phyloP scores from a whole-genome alignment of 306 rosid genomes.

The Quercus variabilis region DNA sequence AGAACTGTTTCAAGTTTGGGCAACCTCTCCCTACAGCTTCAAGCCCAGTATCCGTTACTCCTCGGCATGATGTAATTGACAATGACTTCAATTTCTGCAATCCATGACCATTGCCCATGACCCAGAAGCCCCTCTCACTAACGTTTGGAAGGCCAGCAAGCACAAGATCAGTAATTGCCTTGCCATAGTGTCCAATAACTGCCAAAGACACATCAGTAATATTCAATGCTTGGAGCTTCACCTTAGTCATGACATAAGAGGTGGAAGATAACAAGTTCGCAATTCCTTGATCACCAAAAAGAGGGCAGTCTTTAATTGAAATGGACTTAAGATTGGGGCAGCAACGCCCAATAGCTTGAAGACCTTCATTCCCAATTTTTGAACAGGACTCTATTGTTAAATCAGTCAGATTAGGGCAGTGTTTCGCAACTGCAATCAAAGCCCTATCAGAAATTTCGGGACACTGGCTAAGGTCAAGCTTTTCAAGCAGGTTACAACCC shows the following conservation, averaged over 20 bases:
- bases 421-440: conserved; percentile 61
- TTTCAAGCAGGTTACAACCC: conserved; percentile 65
- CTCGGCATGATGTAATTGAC: conserved; percentile 61
- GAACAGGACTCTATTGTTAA: conserved; percentile 77
- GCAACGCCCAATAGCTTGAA: conserved; percentile 67
- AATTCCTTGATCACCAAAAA: conserved; percentile 79
- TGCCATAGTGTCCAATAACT: conserved; percentile 84
- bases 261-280: conserved; percentile 57
- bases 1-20: conserved; percentile 71
- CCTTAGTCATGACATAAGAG: conserved; percentile 49
- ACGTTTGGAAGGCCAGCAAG: conserved; percentile 60
- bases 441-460: conserved; percentile 68
- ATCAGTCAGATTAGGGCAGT: conserved; percentile 64
- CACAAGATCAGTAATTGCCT: conserved; percentile 59
- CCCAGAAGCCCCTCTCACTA: conserved; percentile 89
- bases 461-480: conserved; percentile 69
- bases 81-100: conserved; percentile 76
- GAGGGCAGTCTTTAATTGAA: conserved; percentile 55
- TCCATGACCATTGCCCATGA: conserved; percentile 82
- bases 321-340: conserved; percentile 66
- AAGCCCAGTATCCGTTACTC: conserved; percentile 71
- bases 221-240: conserved; percentile 72
- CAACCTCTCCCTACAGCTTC: conserved; percentile 80
- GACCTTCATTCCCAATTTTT: conserved; percentile 68
- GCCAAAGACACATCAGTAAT: conserved; percentile 87